Base-by-base conservation (phyloP, 352 stramenopile genomes). In the Globisporangium splendens region DNA sequence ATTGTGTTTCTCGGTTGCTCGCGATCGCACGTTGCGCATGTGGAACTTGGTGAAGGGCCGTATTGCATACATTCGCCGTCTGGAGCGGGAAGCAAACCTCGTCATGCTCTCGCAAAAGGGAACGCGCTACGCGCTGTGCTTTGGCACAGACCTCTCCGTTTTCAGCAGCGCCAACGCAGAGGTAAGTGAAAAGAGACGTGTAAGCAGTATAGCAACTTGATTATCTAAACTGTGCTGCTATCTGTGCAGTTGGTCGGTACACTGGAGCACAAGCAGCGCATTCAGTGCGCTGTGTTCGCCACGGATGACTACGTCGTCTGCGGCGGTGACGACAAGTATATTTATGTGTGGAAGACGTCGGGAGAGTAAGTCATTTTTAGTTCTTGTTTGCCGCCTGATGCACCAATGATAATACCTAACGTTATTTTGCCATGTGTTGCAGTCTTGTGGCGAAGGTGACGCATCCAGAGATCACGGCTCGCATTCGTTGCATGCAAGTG, bases 41-140 rank as follows among this genome's bases (percentile, higher is more conserved):
- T 96, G 88, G 88, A 95, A 96, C 69, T 63, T 96, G 2, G 82
- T 96, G 28, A 95, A 95, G 49, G 88, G 88, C 20, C 84, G 87
- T 46, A 91, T 89, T n/a, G 83, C 83, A 12, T 95, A 89, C 68
- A 95, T 95, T 57, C 82, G 85, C 31, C 82, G 86, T 20, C 69
- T 96, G 2, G 87, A 95, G 56, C 87, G 91, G 47, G 83, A 95
- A 59, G 81, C 87, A 11, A 72, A 79, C 24, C 58, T 87, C 18
- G 83, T 93, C 24, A 75, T 86, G 57, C 86, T 93, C 56, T 93
- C 83, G 21, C 78, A 86, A 43, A 83, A 82, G 18, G 86, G 86
- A 35, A 72, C 76, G 13, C 77, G 83, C 50, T 95, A 93, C 54
- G 73, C 70, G 13, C 68, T 93, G 5, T 72, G 77, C 60, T 90